Percentiles rank a stretch among this genome's conserved stretches.
Conservation (phyloP, 306 rosid species). For the Fagus crenata region DNA sequence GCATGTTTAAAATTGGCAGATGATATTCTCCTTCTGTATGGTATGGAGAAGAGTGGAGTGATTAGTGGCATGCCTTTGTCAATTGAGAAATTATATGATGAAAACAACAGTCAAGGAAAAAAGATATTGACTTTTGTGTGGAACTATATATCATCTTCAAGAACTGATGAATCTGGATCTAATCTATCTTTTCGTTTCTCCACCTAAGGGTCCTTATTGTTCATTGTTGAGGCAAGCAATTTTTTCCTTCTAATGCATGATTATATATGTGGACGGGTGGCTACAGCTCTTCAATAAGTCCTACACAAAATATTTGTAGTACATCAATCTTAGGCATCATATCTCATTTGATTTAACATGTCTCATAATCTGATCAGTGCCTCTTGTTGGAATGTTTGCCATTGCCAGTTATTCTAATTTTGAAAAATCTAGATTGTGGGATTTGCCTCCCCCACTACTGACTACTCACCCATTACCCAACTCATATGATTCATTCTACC, state of each 20-base stretch:
- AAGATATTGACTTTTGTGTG: too few relatives aligned
- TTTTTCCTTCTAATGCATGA: neutral
- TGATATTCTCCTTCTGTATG: too few relatives aligned
- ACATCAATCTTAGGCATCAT: neutral
- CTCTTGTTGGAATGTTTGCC: conserved; percentile 2
- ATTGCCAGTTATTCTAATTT: neutral
- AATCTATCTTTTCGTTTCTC: too few relatives aligned
- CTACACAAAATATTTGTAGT: neutral
- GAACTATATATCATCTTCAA: too few relatives aligned
- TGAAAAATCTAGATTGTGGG: neutral
- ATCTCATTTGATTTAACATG: conserved; percentile 3
- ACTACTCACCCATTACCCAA: neutral
- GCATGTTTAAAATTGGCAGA: too few relatives aligned
- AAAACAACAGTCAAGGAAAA: too few relatives aligned
- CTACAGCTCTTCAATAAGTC: neutral
- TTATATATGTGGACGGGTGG: neutral
- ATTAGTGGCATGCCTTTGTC: too few relatives aligned
- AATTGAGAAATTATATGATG: too few relatives aligned
- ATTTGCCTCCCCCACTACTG: neutral
- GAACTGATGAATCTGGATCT: too few relatives aligned
- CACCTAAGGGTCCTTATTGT: neutral
- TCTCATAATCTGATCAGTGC: neutral
- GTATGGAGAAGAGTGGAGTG: too few relatives aligned
- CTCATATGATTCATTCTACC: neutral
- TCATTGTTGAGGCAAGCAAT: neutral